phyloP scores from a whole-genome alignment of 1,284 basidiomycete species.

The Cutaneotrichosporon arboriforme region DNA sequence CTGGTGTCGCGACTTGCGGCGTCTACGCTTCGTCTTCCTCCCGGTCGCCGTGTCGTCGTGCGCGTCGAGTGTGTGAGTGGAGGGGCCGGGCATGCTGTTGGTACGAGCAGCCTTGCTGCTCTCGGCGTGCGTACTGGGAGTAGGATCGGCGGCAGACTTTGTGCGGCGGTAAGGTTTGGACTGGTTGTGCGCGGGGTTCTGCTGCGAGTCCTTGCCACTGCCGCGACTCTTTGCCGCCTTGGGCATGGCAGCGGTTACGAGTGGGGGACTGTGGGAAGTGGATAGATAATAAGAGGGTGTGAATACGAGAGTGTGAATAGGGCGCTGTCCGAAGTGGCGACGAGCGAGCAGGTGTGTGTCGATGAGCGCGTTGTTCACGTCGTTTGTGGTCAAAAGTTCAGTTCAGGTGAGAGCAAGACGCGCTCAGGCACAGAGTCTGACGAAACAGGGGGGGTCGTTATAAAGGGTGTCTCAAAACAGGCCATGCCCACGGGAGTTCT shows the following conservation, averaged over 20 bases:
- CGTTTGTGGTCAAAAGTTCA: no score
- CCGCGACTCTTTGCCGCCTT: constrained; percentile 1
- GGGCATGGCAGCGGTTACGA: constrained; percentile 2
- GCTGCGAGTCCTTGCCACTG: background rate
- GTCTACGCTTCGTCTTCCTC: background rate
- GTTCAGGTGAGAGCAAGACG: no score
- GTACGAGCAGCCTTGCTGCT: no score
- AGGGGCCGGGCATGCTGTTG: no score
- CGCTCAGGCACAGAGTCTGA: no score
- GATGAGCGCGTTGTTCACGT: no score
- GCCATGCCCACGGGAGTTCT: no score
- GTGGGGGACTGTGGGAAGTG: background rate
- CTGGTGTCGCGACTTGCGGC: background rate
- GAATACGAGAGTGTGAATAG: background rate
- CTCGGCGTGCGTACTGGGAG: background rate
- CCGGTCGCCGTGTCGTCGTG: background rate
- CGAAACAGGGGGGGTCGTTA: no score
- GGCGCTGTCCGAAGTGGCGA: background rate
- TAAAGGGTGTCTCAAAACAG: background rate
- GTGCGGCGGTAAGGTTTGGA: background rate
- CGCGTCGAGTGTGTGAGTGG: background rate
- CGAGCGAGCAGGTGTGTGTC: background rate
- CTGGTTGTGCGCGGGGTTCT: background rate
- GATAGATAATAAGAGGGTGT: background rate
- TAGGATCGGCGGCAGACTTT: background rate